Percentiles rank a stretch among this genome's conserved stretches.
These are phyloP conservation scores for Cafeteria roenbergensis DNA, from an alignment of 108 stramenopile genomes.

Conservation along the genomic window DNA sequence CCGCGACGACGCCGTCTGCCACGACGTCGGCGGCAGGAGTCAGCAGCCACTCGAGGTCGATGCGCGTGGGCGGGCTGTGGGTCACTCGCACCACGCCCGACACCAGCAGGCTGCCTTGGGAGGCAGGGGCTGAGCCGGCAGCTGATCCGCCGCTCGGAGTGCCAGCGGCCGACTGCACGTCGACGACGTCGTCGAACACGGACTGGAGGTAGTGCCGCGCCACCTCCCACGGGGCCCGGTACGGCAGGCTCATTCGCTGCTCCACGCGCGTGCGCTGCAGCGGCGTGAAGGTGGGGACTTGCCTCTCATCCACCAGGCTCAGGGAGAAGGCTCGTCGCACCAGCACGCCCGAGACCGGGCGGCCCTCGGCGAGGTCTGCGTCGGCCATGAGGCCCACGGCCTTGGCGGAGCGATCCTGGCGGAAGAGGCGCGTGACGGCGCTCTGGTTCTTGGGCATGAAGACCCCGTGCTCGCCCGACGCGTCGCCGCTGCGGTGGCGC, in stretches of 20 bases:
- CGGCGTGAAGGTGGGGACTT: slow-evolving; percentile 68
- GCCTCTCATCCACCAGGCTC: slow-evolving; percentile 64
- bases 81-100: background rate
- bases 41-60: slow-evolving; percentile 7
- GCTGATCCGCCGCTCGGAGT: too few species aligned
- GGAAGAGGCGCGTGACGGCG: slow-evolving; percentile 8
- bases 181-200: slow-evolving; percentile 59
- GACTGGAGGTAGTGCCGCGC: slow-evolving; percentile 58
- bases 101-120: too few species aligned
- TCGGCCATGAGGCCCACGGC: slow-evolving; percentile 70
- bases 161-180: too few species aligned
- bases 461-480: slow-evolving; percentile 38
- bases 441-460: slow-evolving; percentile 17
- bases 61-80: background rate
- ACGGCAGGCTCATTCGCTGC: slow-evolving; percentile 70
- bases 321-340: slow-evolving; percentile 68
- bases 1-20: slow-evolving; percentile 72
- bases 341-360: slow-evolving; percentile 56
- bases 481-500: slow-evolving; percentile 52
- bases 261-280: slow-evolving; percentile 65
- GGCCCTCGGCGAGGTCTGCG: slow-evolving; percentile 44
- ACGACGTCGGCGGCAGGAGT: slow-evolving; percentile 69
- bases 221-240: slow-evolving; percentile 54
- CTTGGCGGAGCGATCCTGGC: slow-evolving; percentile 37
- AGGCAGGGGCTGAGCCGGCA: too few species aligned